A percentile compares a stretch with the other conserved stretches of the same genome.
Conservation (phyloP, 2,329 filamentous ascomycete genomes). For the Penicillium aurantiogriseum region DNA sequence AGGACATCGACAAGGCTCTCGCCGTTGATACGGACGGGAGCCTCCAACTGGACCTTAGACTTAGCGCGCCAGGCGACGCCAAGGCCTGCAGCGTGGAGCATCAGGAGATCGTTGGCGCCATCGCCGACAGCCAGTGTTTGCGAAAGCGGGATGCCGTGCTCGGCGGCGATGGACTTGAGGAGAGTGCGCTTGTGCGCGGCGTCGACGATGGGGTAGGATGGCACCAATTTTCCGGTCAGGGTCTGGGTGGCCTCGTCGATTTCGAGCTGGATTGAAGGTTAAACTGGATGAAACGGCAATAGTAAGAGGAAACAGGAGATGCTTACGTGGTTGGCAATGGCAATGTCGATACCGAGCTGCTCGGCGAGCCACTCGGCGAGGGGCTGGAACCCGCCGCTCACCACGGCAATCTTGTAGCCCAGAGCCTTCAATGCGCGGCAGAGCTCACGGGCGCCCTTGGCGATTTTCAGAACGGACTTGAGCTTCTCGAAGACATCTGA, state of each 20-base stretch:
- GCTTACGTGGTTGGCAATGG: slow-evolving; percentile 76
- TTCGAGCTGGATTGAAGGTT: slow-evolving; percentile 43
- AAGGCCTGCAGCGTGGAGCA: slow-evolving; percentile 62
- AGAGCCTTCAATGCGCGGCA: slow-evolving; percentile 71
- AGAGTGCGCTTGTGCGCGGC: slow-evolving; percentile 58
- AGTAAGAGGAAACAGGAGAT: not conserved
- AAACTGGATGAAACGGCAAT: not conserved
- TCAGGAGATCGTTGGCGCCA: slow-evolving; percentile 64
- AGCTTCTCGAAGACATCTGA: slow-evolving; percentile 76
- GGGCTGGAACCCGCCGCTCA: slow-evolving; percentile 89
- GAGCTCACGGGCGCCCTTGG: slow-evolving; percentile 73
- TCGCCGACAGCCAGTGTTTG: slow-evolving; percentile 62
- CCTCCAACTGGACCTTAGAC: slow-evolving; percentile 61
- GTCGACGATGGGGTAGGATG: slow-evolving; percentile 56
- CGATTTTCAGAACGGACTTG: slow-evolving; percentile 72
- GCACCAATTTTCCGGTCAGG: slow-evolving; percentile 58
- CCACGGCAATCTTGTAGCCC: slow-evolving; percentile 82
- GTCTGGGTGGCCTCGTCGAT: slow-evolving; percentile 47
- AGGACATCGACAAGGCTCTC: slow-evolving; percentile 58
- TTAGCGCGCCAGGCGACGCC: slow-evolving; percentile 66
- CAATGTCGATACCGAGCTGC: slow-evolving; percentile 80
- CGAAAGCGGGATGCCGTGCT: slow-evolving; percentile 54
- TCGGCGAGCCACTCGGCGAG: slow-evolving; percentile 81
- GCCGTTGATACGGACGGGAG: slow-evolving; percentile 59
- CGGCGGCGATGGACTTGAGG: slow-evolving; percentile 54